These are phyloP conservation scores for Paramecium tetraurelia DNA, from an alignment of 73 alveolate genomes.

Conservation along the genomic window DNA sequence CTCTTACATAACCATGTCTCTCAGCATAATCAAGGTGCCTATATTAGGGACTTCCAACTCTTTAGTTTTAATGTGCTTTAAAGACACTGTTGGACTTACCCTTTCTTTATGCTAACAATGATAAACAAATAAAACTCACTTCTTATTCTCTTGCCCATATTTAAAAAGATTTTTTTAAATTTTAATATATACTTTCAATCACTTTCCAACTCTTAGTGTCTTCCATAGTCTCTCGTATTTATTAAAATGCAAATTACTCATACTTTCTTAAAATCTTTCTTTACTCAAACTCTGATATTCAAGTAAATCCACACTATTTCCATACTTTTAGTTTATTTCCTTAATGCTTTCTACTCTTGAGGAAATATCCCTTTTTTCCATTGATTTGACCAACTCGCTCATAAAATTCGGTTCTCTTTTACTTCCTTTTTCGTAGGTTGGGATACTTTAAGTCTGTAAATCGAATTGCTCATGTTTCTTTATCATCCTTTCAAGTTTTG, in stretches of 20 bases:
- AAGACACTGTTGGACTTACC: conserved; percentile 62
- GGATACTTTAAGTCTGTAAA: conserved; percentile 1
- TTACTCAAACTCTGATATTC: background rate
- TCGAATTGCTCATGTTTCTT: conserved; percentile 16
- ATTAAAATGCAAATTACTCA: background rate
- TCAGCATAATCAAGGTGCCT: conserved; percentile 64
- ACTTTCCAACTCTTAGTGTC: background rate
- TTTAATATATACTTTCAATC: background rate
- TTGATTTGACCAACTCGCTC: background rate
- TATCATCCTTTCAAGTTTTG: conserved; percentile 13
- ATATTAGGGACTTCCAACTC: conserved; percentile 60
- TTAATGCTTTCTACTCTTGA: conserved; percentile 22
- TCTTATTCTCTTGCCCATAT: conserved; percentile 51
- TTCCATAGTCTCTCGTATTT: background rate
- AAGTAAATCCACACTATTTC: background rate
- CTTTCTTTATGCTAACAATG: conserved; percentile 62
- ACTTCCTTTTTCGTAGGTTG: background rate
- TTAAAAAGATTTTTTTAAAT: background rate
- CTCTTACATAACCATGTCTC: conserved; percentile 60
- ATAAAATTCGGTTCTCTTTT: background rate
- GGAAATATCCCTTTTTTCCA: background rate
- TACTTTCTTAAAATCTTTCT: background rate
- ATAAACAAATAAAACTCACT: background rate
- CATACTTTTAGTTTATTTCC: background rate
- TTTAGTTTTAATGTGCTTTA: conserved; percentile 55